Percentiles rank a stretch among this genome's conserved stretches.
These are phyloP conservation scores for Nannizziopsis barbatae DNA, from an alignment of 2,329 filamentous ascomycete species.

Conservation along the genomic window DNA sequence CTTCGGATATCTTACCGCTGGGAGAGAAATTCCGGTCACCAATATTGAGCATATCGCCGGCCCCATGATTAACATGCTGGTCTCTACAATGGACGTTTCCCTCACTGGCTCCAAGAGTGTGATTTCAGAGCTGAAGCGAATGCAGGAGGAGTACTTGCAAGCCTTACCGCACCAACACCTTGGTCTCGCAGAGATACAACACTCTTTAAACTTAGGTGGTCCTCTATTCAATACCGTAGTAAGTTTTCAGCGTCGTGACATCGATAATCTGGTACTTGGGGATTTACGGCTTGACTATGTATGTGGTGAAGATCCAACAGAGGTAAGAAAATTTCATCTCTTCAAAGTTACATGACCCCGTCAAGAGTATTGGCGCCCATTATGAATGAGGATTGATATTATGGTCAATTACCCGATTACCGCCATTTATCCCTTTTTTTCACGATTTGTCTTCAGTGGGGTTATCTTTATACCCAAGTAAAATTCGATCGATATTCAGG, in stretches of 20 bases:
- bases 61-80: conserved; percentile 34
- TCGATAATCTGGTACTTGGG: background rate
- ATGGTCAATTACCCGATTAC: too few relatives aligned
- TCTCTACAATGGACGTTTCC: conserved; percentile 3
- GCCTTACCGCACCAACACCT: background rate
- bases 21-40: conserved; percentile 28
- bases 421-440: too few relatives aligned
- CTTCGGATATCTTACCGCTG: conserved; percentile 23
- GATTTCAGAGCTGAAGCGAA: background rate
- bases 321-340: background rate
- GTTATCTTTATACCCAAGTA: too few relatives aligned
- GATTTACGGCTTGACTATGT: background rate
- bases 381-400: too few relatives aligned
- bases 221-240: conserved; percentile 39
- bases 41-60: conserved; percentile 31
- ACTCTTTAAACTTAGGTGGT: conserved; percentile 29
- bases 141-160: conserved; percentile 21
- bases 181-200: conserved; percentile 35
- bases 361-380: too few relatives aligned
- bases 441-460: too few relatives aligned
- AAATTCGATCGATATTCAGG: too few relatives aligned
- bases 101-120: background rate
- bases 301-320: background rate
- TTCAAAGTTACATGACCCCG: too few relatives aligned
- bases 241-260: conserved; percentile 13